Evolutionary conservation across 208 protist species (phyloP), one percentile per base, ranked within the genome.

Genomic region (Wallacemonas sp.): DNA sequence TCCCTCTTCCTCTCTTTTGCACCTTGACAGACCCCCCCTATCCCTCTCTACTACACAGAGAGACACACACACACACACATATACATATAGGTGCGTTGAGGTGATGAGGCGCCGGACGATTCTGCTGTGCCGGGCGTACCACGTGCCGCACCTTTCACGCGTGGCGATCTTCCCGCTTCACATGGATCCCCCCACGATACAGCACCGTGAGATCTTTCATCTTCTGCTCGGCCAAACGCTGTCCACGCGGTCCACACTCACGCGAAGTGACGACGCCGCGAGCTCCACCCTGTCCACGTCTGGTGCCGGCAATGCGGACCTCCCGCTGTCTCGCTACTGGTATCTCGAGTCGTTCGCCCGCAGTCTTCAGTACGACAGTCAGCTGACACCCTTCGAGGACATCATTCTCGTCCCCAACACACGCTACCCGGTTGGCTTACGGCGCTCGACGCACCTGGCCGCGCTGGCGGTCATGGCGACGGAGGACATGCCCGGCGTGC

Each of bases 391-490:
- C 16, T 92, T 96, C 43, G 91, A 96, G 9, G 73, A 94, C 43
- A 70, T 96, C 52, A 93, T 96, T 67, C 61, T 96, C 27, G 76
- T 96, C 43, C 91, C 91, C 44, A 93, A 96, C 74, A 93, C 88
- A 11, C 85, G 83, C 17, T 88, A 88, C 71, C 91, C 91, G 8
- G 85, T 92, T 8, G 83, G 77, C 17, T 66, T 94, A 33, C 78
- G 79, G 16, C 77, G 84, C 34, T 96, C 90, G 8, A 87, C 83
- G 23, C 88, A 96, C 68, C 72, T 96, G 27, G 91, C 91, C 5
- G 91, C 91, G 3, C 54, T 96, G 16, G 76, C 91, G 49, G 78
- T 88, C 11, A 81, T 96, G 27, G 83, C 79, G 9, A 81, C 85
- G 55, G 79, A 85, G 48, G 88, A 83, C 2, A 70, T 96, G 29